A percentile compares a stretch with the other conserved stretches of the same genome.
These are phyloP conservation scores for Aspergillus fumigatiaffinis DNA, from an alignment of 2,329 filamentous ascomycete species.

Conservation along the genomic window DNA sequence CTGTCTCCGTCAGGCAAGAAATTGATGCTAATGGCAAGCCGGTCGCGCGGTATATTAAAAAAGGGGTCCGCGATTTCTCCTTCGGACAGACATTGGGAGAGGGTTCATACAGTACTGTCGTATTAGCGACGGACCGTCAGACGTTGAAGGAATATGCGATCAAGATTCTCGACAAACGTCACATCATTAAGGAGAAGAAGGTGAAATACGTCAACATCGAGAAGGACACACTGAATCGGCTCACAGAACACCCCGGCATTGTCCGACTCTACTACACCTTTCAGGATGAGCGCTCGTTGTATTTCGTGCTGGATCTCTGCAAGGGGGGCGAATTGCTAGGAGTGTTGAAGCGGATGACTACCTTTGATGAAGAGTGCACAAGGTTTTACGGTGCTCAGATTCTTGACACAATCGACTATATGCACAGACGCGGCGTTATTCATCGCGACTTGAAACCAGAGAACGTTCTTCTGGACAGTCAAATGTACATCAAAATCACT, in stretches of 20 bases:
- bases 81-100: conserved; percentile 90
- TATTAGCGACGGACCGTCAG: conserved; percentile 87
- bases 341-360: conserved; percentile 88
- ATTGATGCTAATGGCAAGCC: conserved; percentile 80
- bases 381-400: conserved; percentile 95
- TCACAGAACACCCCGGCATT: conserved; percentile 95
- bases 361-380: conserved; percentile 92
- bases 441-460: conserved; percentile 96
- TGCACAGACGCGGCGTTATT: conserved; percentile 94
- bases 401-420: conserved; percentile 92
- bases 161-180: conserved; percentile 95
- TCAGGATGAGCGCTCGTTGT: conserved; percentile 91
- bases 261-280: conserved; percentile 98
- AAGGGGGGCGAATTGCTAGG: conserved; percentile 88
- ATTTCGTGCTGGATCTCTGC: conserved; percentile 93
- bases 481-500: conserved; percentile 98
- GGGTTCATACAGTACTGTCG: conserved; percentile 95
- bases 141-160: conserved; percentile 95
- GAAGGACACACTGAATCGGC: conserved; percentile 91
- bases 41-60: conserved; percentile 81
- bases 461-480: conserved; percentile 89
- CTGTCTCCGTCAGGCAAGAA: conserved; percentile 75
- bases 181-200: conserved; percentile 99
- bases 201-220: conserved; percentile 99
- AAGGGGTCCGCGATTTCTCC: conserved; percentile 93